A percentile compares a stretch with the other conserved stretches of the same genome.
These are phyloP conservation scores for Canna indica DNA, from an alignment of 176 grass and related monocot genomes.

Conservation along the genomic window DNA sequence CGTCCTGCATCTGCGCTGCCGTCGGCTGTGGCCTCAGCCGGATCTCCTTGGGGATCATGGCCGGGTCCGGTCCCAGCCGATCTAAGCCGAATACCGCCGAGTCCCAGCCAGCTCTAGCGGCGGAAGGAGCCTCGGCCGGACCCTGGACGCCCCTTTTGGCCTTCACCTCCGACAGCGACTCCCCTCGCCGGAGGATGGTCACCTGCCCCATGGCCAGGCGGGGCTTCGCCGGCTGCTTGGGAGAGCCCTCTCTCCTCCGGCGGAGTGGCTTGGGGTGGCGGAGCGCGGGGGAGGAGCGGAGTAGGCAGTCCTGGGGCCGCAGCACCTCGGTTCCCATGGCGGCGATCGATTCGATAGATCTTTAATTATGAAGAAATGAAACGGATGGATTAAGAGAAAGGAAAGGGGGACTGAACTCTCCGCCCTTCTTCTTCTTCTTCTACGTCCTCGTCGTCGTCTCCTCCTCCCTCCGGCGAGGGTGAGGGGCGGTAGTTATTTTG, in stretches of 20 bases:
- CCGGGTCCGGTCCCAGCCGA: background rate
- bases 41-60: slow-evolving; percentile 8
- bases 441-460: background rate
- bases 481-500: background rate
- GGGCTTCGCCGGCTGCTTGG: background rate
- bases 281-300: background rate
- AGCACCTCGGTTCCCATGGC: slow-evolving; percentile 13
- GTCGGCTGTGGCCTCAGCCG: background rate
- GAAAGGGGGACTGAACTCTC: background rate
- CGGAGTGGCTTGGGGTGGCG: background rate
- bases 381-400: no score
- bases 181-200: background rate
- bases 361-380: no score
- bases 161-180: background rate
- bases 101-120: background rate
- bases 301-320: slow-evolving; percentile 2
- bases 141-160: background rate
- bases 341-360: background rate
- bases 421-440: background rate
- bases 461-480: slow-evolving; percentile 1
- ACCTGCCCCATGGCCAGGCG: slow-evolving; percentile 1
- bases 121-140: background rate
- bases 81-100: background rate
- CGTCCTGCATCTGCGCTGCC: background rate
- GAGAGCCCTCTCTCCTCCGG: background rate